Conservation (phyloP, 2,329 filamentous ascomycete species). For the Penicillium sp. region DNA sequence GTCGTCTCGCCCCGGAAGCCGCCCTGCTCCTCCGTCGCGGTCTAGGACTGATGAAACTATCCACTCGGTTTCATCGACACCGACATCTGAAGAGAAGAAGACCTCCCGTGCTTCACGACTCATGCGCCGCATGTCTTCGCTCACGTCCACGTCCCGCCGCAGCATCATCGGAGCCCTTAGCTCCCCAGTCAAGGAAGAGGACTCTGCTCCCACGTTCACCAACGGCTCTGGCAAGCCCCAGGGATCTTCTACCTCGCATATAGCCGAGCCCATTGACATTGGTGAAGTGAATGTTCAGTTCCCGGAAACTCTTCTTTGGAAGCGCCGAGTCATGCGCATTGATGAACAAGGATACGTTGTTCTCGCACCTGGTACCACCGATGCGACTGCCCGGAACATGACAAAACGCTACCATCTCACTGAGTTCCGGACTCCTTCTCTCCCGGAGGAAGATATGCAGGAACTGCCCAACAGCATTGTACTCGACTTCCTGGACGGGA, state of each 20-base stretch:
- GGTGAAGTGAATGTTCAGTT: conserved; percentile 97
- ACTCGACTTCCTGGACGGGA: conserved; percentile 60
- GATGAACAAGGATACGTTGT: conserved; percentile 81
- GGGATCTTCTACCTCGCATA: conserved; percentile 40
- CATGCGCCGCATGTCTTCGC: conserved; percentile 64
- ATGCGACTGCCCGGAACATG: conserved; percentile 56
- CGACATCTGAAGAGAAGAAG: conserved; percentile 50
- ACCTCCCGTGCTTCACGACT: conserved; percentile 58
- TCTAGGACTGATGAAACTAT: conserved; percentile 37
- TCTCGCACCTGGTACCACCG: conserved; percentile 65
- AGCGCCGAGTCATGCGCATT: conserved; percentile 81
- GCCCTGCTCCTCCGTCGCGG: conserved; percentile 39
- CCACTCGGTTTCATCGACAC: conserved; percentile 30
- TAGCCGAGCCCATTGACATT: conserved; percentile 62
- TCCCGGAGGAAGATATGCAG: conserved; percentile 85
- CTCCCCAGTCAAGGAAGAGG: conserved; percentile 38
- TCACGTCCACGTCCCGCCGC: conserved; percentile 51
- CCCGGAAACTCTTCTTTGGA: conserved; percentile 93
- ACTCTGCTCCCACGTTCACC: conserved; percentile 12
- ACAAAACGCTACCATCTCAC: conserved; percentile 80
- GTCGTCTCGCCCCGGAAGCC: conserved; percentile 40
- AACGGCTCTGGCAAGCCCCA: conserved; percentile 30
- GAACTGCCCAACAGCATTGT: conserved; percentile 84
- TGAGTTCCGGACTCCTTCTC: conserved; percentile 74
- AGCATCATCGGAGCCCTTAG: conserved; percentile 41